These are phyloP conservation scores for Dendrobium chrysotoxum DNA, from an alignment of 106 monocot genomes.

Conservation along the genomic window DNA sequence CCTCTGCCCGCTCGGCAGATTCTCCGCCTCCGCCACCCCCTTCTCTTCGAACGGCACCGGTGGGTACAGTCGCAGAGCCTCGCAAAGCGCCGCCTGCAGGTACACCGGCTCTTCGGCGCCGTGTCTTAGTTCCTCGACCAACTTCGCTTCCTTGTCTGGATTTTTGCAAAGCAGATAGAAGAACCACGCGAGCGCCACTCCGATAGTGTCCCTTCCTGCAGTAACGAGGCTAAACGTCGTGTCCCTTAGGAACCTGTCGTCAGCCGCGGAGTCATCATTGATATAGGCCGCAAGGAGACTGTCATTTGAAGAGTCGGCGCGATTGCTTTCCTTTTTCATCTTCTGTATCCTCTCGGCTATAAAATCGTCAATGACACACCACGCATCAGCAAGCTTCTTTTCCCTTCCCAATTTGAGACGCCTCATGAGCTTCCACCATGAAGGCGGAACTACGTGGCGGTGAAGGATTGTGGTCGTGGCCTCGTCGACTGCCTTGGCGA, in stretches of 20 bases:
- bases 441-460: slow-evolving; percentile 27
- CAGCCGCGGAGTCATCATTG: neutral
- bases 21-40: slow-evolving; percentile 19
- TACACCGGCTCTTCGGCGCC: slow-evolving; percentile 19
- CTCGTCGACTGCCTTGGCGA: slow-evolving; percentile 30
- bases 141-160: slow-evolving; percentile 26
- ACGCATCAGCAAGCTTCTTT: slow-evolving; percentile 21
- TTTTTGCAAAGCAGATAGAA: slow-evolving; percentile 48
- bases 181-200: slow-evolving; percentile 60
- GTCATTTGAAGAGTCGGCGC: neutral
- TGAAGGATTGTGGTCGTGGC: slow-evolving; percentile 14
- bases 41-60: slow-evolving; percentile 60
- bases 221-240: slow-evolving; percentile 34
- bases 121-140: slow-evolving; percentile 31
- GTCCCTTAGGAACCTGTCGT: slow-evolving; percentile 34
- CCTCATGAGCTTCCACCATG: slow-evolving; percentile 41
- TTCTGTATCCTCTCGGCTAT: slow-evolving; percentile 17
- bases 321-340: slow-evolving; percentile 18
- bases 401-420: slow-evolving; percentile 25
- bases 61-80: slow-evolving; percentile 54
- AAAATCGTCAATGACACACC: slow-evolving; percentile 30
- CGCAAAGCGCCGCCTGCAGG: slow-evolving; percentile 58
- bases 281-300: slow-evolving; percentile 23
- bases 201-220: slow-evolving; percentile 60
- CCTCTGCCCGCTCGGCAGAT: slow-evolving; percentile 38